phyloP scores from a whole-genome alignment of 2,329 filamentous ascomycete species.

The Pseudocercospora cruenta region DNA sequence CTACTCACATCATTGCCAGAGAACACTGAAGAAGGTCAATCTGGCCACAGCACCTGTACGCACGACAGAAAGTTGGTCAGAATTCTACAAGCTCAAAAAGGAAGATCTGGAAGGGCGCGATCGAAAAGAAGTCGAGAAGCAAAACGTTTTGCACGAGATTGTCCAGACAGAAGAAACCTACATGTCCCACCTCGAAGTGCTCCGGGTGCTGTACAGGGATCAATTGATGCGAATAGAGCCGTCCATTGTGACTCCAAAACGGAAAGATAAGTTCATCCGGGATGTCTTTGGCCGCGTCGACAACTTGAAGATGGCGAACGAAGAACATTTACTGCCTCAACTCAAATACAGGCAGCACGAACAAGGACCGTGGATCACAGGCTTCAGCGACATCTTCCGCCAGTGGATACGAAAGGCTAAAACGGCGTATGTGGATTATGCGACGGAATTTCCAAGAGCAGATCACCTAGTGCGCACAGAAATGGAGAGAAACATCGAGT shows the following conservation, averaged over 20 bases:
- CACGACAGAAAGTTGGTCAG: constrained; percentile 81
- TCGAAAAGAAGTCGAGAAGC: constrained; percentile 87
- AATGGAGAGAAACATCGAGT: constrained; percentile 79
- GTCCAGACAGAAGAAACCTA: constrained; percentile 90
- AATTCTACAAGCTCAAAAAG: constrained; percentile 82
- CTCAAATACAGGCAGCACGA: constrained; percentile 96
- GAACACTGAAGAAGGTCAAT: constrained; percentile 93
- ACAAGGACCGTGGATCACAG: constrained; percentile 90
- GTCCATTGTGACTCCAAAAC: constrained; percentile 77
- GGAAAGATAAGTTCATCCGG: constrained; percentile 75
- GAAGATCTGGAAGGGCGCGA: constrained; percentile 71
- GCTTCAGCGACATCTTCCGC: constrained; percentile 95
- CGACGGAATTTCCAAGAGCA: constrained; percentile 81
- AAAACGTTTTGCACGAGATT: constrained; percentile 94
- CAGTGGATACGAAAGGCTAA: constrained; percentile 98
- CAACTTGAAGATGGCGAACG: constrained; percentile 85
- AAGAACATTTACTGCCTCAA: constrained; percentile 87
- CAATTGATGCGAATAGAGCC: constrained; percentile 73
- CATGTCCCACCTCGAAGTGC: constrained; percentile 84
- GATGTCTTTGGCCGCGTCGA: constrained; percentile 92
- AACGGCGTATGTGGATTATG: constrained; percentile 87
- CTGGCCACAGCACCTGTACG: constrained; percentile 72
- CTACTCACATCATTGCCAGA: constrained; percentile 91
- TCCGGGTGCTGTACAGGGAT: constrained; percentile 84
- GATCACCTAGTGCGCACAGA: constrained; percentile 83